A percentile compares a stretch with the other conserved stretches of the same genome.
Conservation (phyloP, 805 yeast species). For the Phaffomyces thermotolerans region DNA sequence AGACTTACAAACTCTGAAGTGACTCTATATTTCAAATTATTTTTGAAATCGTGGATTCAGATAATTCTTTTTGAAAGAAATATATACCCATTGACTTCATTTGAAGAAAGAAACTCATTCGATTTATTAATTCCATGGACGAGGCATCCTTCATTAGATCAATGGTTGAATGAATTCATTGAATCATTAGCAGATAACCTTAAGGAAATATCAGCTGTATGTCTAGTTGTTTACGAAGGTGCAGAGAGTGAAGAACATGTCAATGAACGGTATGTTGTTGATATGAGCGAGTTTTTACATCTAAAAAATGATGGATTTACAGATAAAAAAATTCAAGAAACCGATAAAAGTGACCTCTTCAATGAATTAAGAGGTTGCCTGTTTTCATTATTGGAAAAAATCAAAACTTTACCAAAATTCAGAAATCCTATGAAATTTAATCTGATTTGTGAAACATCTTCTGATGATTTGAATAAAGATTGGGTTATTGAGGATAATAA, state of each 20-base stretch:
- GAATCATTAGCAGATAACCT: conserved; percentile 2
- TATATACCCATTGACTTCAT: conserved; percentile 30
- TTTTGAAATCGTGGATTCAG: conserved; percentile 31
- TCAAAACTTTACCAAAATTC: conserved; percentile 4
- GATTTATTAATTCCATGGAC: conserved; percentile 35
- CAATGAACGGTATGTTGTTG: conserved; percentile 33
- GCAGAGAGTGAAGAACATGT: conserved; percentile 10
- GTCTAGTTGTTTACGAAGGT: conserved; percentile 29
- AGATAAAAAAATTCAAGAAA: conserved; percentile 4
- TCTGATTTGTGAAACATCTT: conserved; percentile 13
- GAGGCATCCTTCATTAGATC: conserved; percentile 35
- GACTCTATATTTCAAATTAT: conserved; percentile 15
- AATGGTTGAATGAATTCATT: conserved; percentile 8
- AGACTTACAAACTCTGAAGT: conserved; percentile 2
- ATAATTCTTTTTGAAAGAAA: conserved; percentile 29
- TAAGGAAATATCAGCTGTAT: conserved; percentile 16
- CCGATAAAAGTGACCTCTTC: conserved; percentile 6
- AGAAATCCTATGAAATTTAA: conserved; percentile 5
- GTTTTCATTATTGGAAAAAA: conserved; percentile 10
- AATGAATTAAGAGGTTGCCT: conserved; percentile 18
- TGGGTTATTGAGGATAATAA: conserved; percentile 18
- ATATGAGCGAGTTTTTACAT: conserved; percentile 26
- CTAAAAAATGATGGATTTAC: conserved; percentile 2
- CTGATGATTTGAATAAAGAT: conserved; percentile 4
- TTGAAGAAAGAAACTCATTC: conserved; percentile 33